A percentile compares a stretch with the other conserved stretches of the same genome.
phyloP scores from a whole-genome alignment of 2,329 filamentous ascomycete species.

The Venturiaceae sp. region DNA sequence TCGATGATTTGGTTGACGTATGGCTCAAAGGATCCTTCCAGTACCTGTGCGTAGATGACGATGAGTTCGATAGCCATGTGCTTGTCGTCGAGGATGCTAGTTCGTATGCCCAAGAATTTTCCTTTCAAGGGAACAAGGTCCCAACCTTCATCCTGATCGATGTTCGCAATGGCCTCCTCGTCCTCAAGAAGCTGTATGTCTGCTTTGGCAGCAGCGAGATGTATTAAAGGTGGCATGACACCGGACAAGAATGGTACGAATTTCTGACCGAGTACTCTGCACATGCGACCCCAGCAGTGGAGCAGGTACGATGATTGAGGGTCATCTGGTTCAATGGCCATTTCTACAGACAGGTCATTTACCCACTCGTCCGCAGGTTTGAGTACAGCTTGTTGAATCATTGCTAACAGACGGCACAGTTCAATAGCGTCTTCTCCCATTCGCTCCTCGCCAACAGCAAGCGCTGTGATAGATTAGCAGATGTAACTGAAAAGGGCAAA shows the following conservation, averaged over 20 bases:
- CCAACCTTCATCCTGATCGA: slow-evolving; percentile 95
- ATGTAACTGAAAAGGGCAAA: slow-evolving; percentile 14
- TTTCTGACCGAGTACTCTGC: slow-evolving; percentile 78
- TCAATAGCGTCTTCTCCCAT: slow-evolving; percentile 81
- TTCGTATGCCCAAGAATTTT: slow-evolving; percentile 97
- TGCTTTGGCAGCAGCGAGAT: slow-evolving; percentile 87
- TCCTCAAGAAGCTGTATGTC: slow-evolving; percentile 95
- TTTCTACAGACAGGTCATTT: slow-evolving; percentile 28
- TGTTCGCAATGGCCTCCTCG: slow-evolving; percentile 84
- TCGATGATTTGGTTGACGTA: slow-evolving; percentile 93
- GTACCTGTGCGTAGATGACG: slow-evolving; percentile 90
- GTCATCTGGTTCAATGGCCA: slow-evolving; percentile 83
- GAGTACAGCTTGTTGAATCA: slow-evolving; percentile 55
- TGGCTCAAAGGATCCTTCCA: slow-evolving; percentile 86
- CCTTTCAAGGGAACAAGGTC: slow-evolving; percentile 94
- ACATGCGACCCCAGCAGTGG: slow-evolving; percentile 99
- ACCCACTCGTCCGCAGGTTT: background rate
- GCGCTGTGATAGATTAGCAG: slow-evolving; percentile 34
- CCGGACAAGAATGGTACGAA: slow-evolving; percentile 88
- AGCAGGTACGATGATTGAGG: slow-evolving; percentile 94
- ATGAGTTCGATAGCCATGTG: slow-evolving; percentile 99
- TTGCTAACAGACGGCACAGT: slow-evolving; percentile 77
- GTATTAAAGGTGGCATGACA: slow-evolving; percentile 88
- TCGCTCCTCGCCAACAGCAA: slow-evolving; percentile 88
- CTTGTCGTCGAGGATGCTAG: slow-evolving; percentile 94